A percentile compares a stretch with the other conserved stretches of the same genome.
phyloP scores from a whole-genome alignment of 2,329 filamentous ascomycete species.

The Neurospora crassa region DNA sequence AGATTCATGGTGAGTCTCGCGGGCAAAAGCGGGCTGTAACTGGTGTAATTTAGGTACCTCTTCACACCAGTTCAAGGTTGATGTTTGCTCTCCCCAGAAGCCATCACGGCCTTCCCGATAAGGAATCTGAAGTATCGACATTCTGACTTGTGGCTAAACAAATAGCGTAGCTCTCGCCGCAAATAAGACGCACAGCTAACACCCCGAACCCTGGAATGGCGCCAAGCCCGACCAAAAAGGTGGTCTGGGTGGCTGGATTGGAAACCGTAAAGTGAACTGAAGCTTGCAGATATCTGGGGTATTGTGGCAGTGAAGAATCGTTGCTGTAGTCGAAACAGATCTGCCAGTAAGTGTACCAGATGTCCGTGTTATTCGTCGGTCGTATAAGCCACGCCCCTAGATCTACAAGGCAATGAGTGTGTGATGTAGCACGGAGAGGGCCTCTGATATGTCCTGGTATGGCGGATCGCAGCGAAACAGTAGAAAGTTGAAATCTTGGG shows the following conservation, averaged over 20 bases:
- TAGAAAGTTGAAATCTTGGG: neutral
- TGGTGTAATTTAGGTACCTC: slow-evolving; percentile 19
- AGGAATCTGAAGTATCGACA: slow-evolving; percentile 20
- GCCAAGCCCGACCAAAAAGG: neutral
- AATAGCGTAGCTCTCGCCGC: neutral
- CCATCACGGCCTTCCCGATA: slow-evolving; percentile 27
- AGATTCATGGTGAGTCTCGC: neutral
- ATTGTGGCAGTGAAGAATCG: neutral
- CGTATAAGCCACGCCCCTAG: neutral
- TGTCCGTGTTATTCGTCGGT: neutral
- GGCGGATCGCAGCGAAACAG: neutral
- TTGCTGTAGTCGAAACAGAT: neutral
- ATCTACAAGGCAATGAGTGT: neutral
- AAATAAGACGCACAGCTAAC: neutral
- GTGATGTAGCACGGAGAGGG: neutral
- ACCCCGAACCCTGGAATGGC: neutral
- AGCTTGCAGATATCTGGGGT: neutral
- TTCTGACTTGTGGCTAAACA: neutral
- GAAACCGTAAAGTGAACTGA: neutral
- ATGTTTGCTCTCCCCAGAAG: slow-evolving; percentile 28
- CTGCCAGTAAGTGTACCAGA: neutral
- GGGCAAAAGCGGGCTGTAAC: neutral
- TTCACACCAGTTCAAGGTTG: slow-evolving; percentile 31
- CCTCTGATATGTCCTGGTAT: neutral
- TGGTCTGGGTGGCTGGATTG: neutral